Evolutionary conservation across 2,329 filamentous ascomycete genomes (phyloP), one percentile per base, ranked within the genome.

Genomic region (Ophiostoma populinum): DNA sequence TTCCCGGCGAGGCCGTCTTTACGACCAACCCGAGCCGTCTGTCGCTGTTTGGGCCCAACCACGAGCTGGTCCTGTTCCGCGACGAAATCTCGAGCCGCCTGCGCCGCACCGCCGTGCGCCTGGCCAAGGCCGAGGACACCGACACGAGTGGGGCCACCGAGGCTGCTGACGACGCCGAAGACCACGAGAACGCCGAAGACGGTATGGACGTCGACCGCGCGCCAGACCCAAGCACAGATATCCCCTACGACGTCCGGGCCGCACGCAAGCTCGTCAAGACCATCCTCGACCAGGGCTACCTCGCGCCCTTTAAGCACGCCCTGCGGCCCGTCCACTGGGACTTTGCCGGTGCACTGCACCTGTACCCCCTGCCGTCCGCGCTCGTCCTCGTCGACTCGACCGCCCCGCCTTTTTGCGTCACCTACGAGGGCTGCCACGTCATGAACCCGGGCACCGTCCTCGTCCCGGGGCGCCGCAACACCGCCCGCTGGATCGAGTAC

Each of bases 381-480:
- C 61, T 95, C 49, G 70, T 92, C 12, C 57, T 98, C 4, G 76
- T 83, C 2, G 90, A 98, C 55, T 63, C 78, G 0, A 81, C 86
- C 27, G 75, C 78, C 8, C 75, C 80, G 11, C 67, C 83, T 0
- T 98, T 93, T 49, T 79, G 78, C 36, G 62, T 94, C 43, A 92
- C 81, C 11, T 95, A 95, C 50, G 87, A 93, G 55, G 87, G 86
- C 0, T 95, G 90, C 50, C 81, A 90, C 57, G 86, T 94, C 22
- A 76, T 98, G 69, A 98, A 98, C 52, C 86, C 90, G 0, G 83
- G 85, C 6, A 65, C 68, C 32, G 55, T 98, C 33, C 65, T 92
- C 17, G 74, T 81, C 0, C 61, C 70, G 0, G 77, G 75, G 1
- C 65, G 75, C 35, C 69, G 72, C 43, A 73, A 75, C 4, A 70